Conservation (phyloP, 1,139 yeast species). For the Eremothecium cymbalariae region DNA sequence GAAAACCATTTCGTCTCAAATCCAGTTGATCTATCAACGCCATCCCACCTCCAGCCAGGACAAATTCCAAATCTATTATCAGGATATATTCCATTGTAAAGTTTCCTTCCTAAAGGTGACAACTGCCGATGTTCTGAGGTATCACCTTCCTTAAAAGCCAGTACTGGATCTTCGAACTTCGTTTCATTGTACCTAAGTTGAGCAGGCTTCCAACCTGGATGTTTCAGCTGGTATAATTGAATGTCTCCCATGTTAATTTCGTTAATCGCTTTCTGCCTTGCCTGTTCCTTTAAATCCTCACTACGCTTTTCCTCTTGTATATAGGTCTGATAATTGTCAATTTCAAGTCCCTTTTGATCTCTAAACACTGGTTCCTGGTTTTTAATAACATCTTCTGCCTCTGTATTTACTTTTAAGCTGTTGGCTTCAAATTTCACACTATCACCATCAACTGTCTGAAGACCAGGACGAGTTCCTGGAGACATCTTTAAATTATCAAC, state of each 20-base stretch:
- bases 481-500: constrained; percentile 23
- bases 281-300: constrained; percentile 29
- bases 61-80: constrained; percentile 66
- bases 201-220: constrained; percentile 4
- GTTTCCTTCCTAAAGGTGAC: constrained; percentile 39
- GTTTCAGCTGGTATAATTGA: constrained; percentile 27
- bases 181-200: neutral
- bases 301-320: constrained; percentile 27
- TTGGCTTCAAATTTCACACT: constrained; percentile 30
- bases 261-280: constrained; percentile 29
- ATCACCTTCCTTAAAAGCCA: constrained; percentile 35
- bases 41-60: constrained; percentile 91
- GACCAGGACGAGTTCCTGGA: constrained; percentile 39
- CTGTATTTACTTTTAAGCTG: constrained; percentile 3
- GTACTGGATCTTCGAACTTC: constrained; percentile 50
- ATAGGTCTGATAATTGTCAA: constrained; percentile 37
- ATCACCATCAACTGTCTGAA: constrained; percentile 39
- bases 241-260: constrained; percentile 41
- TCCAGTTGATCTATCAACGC: constrained; percentile 86
- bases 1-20: constrained; percentile 63
- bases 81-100: constrained; percentile 45
- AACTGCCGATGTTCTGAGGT: constrained; percentile 10
- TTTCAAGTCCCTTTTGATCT: constrained; percentile 48
- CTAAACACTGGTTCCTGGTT: constrained; percentile 46
- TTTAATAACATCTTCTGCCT: constrained; percentile 21